Percentiles rank a stretch among this genome's conserved stretches.
Conservation (phyloP, 169 alveolate genomes). For the Plasmodium knowlesi region DNA sequence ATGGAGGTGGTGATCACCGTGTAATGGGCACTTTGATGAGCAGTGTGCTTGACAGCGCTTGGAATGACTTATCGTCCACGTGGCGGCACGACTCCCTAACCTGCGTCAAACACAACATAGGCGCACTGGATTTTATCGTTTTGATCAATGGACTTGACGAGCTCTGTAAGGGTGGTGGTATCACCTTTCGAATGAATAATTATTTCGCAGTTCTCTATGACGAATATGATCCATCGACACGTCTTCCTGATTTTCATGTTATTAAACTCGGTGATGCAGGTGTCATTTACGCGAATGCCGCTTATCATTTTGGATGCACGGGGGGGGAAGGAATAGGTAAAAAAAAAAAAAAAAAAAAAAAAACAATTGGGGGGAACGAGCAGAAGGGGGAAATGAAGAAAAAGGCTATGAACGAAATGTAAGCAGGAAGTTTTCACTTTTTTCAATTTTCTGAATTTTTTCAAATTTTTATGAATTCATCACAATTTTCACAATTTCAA, state of each 20-base stretch:
- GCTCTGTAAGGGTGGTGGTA: conserved; percentile 26
- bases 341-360: conserved; percentile 5
- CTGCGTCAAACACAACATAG: conserved; percentile 85
- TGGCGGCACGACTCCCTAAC: conserved; percentile 13
- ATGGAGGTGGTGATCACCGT: neutral
- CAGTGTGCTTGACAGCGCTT: neutral
- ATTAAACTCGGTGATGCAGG: conserved; percentile 79
- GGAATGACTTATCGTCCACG: neutral
- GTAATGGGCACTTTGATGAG: neutral
- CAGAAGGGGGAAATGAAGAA: neutral
- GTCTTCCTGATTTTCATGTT: conserved; percentile 83
- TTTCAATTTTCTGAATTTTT: neutral
- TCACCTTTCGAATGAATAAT: conserved; percentile 69
- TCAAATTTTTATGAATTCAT: neutral
- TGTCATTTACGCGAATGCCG: conserved; percentile 84
- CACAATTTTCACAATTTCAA: neutral
- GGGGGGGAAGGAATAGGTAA: neutral
- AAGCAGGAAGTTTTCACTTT: neutral
- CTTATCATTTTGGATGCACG: conserved; percentile 81
- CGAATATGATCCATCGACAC: conserved; percentile 81
- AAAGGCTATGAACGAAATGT: neutral
- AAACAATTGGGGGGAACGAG: neutral
- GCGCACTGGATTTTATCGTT: conserved; percentile 81
- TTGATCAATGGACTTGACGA: conserved; percentile 60
- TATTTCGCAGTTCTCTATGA: conserved; percentile 76